Percentiles rank a stretch among this genome's conserved stretches.
phyloP scores from a whole-genome alignment of 2,329 filamentous ascomycete genomes.

The Shiraia sp. region DNA sequence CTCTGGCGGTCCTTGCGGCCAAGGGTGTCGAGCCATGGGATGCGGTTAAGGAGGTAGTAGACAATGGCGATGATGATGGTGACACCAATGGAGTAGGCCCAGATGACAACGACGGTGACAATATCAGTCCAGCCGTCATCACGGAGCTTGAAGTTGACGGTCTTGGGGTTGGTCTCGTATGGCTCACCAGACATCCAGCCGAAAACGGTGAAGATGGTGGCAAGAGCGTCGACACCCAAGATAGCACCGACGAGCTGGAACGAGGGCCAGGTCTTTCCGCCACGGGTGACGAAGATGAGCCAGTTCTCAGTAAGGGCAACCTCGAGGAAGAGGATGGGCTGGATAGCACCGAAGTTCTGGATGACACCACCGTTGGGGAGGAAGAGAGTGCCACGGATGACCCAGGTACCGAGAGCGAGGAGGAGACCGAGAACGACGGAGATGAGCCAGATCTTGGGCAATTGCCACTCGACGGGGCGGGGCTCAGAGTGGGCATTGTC shows the following conservation, averaged over 20 bases:
- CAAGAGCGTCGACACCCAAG: constrained; percentile 70
- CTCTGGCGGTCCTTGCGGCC: constrained; percentile 65
- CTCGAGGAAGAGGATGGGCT: constrained; percentile 66
- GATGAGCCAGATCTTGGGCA: constrained; percentile 82
- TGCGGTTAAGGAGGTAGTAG: constrained; percentile 65
- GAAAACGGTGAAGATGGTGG: constrained; percentile 75
- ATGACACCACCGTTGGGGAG: constrained; percentile 72
- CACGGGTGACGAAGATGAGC: constrained; percentile 60
- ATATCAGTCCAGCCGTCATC: constrained; percentile 61
- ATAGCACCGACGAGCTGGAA: constrained; percentile 75
- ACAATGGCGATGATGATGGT: constrained; percentile 68
- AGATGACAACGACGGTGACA: constrained; percentile 67
- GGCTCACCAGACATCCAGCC: constrained; percentile 68
- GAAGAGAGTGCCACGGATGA: constrained; percentile 72
- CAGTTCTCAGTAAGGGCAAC: constrained; percentile 58
- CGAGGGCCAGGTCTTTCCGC: constrained; percentile 72
- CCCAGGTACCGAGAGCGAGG: constrained; percentile 72
- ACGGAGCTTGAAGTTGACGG: constrained; percentile 45
- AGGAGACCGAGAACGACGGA: constrained; percentile 69
- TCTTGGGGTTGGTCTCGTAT: constrained; percentile 48
- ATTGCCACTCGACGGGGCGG: constrained; percentile 77
- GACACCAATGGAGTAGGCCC: constrained; percentile 69
- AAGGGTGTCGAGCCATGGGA: constrained; percentile 63
- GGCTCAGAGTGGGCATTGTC: constrained; percentile 77
- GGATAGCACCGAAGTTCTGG: constrained; percentile 73